These are phyloP conservation scores for Fusarium veterinarium DNA, from an alignment of 2,329 filamentous ascomycete genomes.

Conservation along the genomic window DNA sequence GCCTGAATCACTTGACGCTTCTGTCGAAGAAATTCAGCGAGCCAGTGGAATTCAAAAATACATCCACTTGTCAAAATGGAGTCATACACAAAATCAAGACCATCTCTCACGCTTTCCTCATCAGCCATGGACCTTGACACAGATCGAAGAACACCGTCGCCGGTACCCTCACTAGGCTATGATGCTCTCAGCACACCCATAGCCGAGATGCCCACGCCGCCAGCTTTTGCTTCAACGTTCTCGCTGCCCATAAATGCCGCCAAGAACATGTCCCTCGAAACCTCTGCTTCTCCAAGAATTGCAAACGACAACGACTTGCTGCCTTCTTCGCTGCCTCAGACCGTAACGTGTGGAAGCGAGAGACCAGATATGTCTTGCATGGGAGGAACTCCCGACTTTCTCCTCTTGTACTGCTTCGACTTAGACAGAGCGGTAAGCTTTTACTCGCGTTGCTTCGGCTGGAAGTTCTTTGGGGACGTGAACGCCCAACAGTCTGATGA, in stretches of 20 bases:
- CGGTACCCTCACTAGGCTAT: slow-evolving; percentile 34
- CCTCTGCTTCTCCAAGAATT: slow-evolving; percentile 2
- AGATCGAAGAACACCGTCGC: slow-evolving; percentile 32
- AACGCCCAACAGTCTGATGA: slow-evolving; percentile 29
- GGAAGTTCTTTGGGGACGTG: slow-evolving; percentile 40
- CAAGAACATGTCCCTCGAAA: slow-evolving; percentile 20
- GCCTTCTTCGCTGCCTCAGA: slow-evolving; percentile 20
- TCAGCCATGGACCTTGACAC: slow-evolving; percentile 33
- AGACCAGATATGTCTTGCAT: slow-evolving; percentile 12
- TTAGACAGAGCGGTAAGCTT: slow-evolving; percentile 37
- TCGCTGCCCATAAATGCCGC: slow-evolving; percentile 4
- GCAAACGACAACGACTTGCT: slow-evolving; percentile 15
- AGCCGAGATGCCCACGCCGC: slow-evolving; percentile 34
- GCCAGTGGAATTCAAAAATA: not conserved
- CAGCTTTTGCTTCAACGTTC: slow-evolving; percentile 30
- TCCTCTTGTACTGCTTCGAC: slow-evolving; percentile 41
- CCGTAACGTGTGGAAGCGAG: slow-evolving; percentile 13
- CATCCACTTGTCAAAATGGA: slow-evolving; percentile 20
- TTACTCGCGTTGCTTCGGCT: slow-evolving; percentile 42
- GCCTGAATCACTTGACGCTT: slow-evolving; percentile 2
- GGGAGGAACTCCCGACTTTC: slow-evolving; percentile 37
- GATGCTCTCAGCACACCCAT: slow-evolving; percentile 31
- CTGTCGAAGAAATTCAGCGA: not conserved
- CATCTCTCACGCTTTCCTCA: slow-evolving; percentile 28
- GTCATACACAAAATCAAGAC: slow-evolving; percentile 21